phyloP scores from a whole-genome alignment of 2,329 filamentous ascomycete species.

The Aspergillus japonicus region DNA sequence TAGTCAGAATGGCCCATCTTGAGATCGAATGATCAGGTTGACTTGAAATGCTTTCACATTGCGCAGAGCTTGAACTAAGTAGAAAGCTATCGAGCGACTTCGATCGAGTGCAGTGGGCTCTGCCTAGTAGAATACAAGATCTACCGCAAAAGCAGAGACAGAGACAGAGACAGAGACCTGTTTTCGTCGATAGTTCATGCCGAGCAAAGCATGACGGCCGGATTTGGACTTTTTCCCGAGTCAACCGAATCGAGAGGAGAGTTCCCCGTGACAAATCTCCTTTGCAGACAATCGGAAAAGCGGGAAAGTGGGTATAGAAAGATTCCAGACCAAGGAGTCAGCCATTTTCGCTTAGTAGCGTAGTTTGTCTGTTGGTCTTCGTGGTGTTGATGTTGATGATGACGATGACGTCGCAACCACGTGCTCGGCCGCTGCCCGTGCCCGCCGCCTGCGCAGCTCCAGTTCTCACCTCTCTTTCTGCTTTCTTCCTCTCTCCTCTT shows the following conservation, averaged over 20 bases:
- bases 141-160: not conserved
- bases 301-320: not conserved
- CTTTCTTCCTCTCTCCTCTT: not conserved
- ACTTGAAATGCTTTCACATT: not conserved
- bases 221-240: not conserved
- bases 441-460: constrained; percentile 1
- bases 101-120: not conserved
- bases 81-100: not conserved
- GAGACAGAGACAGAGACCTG: not conserved
- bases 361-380: too few relatives aligned
- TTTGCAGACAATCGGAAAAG: not conserved
- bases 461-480: not conserved
- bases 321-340: too few relatives aligned
- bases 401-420: constrained; percentile 19
- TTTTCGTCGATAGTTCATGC: not conserved
- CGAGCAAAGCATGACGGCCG: not conserved
- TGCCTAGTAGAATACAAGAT: too few relatives aligned
- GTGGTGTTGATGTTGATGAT: not conserved
- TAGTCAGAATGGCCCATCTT: constrained; percentile 22
- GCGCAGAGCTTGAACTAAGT: not conserved
- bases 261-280: too few relatives aligned
- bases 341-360: too few relatives aligned
- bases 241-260: not conserved
- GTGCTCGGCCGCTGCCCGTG: constrained; percentile 7
- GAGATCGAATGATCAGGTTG: constrained; percentile 8